Conservation (phyloP, 2,329 filamentous ascomycete genomes). For the Endoconidiophora polonica region DNA sequence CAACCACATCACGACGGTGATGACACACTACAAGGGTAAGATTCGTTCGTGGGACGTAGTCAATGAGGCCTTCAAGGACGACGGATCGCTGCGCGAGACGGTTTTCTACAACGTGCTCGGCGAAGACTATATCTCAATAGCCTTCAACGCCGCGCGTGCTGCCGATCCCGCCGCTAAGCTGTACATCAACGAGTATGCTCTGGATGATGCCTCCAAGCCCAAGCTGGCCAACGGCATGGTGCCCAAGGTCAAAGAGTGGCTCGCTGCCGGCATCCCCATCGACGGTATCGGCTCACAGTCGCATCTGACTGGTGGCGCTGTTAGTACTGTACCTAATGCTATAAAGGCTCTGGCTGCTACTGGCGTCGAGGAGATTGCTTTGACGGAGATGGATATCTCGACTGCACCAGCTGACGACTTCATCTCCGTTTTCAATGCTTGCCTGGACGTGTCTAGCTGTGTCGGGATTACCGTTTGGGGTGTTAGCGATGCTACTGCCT, state of each 20-base stretch:
- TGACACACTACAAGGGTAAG: slow-evolving; percentile 45
- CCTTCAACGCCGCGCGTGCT: slow-evolving; percentile 49
- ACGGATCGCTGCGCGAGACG: slow-evolving; percentile 39
- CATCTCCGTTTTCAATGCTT: slow-evolving; percentile 39
- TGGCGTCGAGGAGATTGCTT: slow-evolving; percentile 38
- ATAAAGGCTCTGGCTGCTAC: slow-evolving; percentile 35
- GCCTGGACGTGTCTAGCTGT: slow-evolving; percentile 40
- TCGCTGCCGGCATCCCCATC: slow-evolving; percentile 43
- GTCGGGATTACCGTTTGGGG: slow-evolving; percentile 51
- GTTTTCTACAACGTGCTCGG: slow-evolving; percentile 54
- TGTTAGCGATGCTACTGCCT: slow-evolving; percentile 33
- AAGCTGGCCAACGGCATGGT: slow-evolving; percentile 41
- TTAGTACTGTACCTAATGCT: slow-evolving; percentile 29
- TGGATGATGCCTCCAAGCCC: slow-evolving; percentile 40
- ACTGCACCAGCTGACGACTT: slow-evolving; percentile 40
- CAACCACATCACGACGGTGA: slow-evolving; percentile 41
- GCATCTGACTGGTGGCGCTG: slow-evolving; percentile 32
- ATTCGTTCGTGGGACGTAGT: slow-evolving; percentile 46
- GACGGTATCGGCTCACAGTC: slow-evolving; percentile 45
- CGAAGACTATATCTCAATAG: slow-evolving; percentile 52
- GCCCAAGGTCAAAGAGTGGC: slow-evolving; percentile 45
- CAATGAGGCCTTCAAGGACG: slow-evolving; percentile 48
- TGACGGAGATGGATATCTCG: slow-evolving; percentile 54
- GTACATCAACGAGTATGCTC: slow-evolving; percentile 63
- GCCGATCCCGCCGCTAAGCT: slow-evolving; percentile 52